A percentile compares a stretch with the other conserved stretches of the same genome.
Conservation (phyloP, 768 basidiomycete species). For the Suillus luteus region DNA sequence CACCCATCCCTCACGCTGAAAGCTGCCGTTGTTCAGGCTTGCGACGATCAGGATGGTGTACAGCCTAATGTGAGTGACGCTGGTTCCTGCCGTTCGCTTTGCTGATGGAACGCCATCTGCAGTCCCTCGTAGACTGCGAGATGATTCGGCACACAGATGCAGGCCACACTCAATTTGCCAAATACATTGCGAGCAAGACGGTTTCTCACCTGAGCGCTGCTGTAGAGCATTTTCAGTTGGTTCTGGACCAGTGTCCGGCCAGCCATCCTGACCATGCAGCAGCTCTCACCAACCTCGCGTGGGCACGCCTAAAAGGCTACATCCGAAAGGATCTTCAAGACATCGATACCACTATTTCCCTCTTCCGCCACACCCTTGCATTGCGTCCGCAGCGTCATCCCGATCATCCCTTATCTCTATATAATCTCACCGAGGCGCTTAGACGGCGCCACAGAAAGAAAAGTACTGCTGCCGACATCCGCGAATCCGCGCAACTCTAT, state of each 20-base stretch:
- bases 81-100: not conserved
- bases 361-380: not conserved
- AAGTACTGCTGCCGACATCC: not conserved
- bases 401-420: not conserved
- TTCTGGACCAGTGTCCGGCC: not conserved
- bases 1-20: not conserved
- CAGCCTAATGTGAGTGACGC: not conserved
- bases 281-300: slow-evolving; percentile 7
- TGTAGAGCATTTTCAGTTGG: not conserved
- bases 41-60: not conserved
- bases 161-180: not conserved
- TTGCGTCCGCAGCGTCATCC: not conserved
- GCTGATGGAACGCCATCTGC: not conserved
- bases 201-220: not conserved
- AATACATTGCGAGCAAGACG: not conserved
- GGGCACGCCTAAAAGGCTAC: not conserved
- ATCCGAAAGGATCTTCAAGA: not conserved
- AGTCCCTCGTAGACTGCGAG: not conserved
- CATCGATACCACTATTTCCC: not conserved
- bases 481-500: too few species aligned
- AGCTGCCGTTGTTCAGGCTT: not conserved
- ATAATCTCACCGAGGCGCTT: not conserved
- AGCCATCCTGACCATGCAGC: not conserved
- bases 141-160: not conserved
- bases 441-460: not conserved